phyloP scores from a whole-genome alignment of 2,329 filamentous ascomycete species.

The Arthroderma sp. region DNA sequence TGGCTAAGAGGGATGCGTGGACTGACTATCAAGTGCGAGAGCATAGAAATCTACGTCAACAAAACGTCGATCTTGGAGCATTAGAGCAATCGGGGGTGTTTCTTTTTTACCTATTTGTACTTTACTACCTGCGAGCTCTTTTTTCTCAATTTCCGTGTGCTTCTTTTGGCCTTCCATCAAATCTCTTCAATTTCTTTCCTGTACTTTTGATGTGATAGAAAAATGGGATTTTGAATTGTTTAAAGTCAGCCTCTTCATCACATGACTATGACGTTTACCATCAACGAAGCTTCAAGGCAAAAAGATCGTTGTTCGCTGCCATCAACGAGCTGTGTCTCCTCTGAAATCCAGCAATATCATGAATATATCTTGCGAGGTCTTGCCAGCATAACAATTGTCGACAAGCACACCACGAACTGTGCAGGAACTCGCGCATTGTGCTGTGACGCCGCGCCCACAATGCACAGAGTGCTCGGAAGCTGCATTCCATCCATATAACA shows the following conservation, averaged over 20 bases:
- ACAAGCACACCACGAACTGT: too few relatives aligned
- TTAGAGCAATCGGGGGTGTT: slow-evolving; percentile 29
- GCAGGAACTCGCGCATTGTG: too few relatives aligned
- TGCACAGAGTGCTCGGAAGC: too few relatives aligned
- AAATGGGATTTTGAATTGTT: slow-evolving; percentile 6
- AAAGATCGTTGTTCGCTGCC: too few relatives aligned
- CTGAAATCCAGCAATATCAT: too few relatives aligned
- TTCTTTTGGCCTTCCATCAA: slow-evolving; percentile 11
- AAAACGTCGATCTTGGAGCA: slow-evolving; percentile 30
- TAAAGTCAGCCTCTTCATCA: slow-evolving; percentile 3
- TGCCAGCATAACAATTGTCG: too few relatives aligned
- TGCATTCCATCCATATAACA: too few relatives aligned
- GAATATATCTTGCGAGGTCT: too few relatives aligned
- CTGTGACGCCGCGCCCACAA: too few relatives aligned
- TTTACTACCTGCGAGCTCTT: slow-evolving; percentile 36
- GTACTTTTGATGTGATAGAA: slow-evolving; percentile 9
- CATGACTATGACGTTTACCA: slow-evolving; percentile 3
- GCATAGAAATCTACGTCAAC: slow-evolving; percentile 30
- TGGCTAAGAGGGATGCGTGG: slow-evolving; percentile 13
- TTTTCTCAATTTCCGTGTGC: slow-evolving; percentile 14
- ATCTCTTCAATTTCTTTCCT: slow-evolving; percentile 7
- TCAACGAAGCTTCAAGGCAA: too few relatives aligned
- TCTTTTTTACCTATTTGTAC: slow-evolving; percentile 34
- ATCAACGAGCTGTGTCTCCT: too few relatives aligned
- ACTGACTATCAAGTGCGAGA: slow-evolving; percentile 5